A percentile compares a stretch with the other conserved stretches of the same genome.
phyloP scores from a whole-genome alignment of 2,329 filamentous ascomycete genomes.

The Teratosphaeria viscida region DNA sequence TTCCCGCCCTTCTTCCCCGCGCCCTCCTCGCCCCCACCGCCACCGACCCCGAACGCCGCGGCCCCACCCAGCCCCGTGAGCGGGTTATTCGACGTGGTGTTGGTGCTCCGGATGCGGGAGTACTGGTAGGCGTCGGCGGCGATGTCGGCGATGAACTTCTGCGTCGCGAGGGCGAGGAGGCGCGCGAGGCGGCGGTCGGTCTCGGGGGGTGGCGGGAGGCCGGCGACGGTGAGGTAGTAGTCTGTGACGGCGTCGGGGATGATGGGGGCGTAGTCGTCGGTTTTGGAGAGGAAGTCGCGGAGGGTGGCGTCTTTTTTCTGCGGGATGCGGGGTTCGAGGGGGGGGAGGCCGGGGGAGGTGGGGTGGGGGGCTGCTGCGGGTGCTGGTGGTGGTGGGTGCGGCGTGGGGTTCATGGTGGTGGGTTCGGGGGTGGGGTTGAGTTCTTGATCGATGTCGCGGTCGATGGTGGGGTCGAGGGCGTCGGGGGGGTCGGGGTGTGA shows the following conservation, averaged over 20 bases:
- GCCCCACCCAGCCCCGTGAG: conserved; percentile 76
- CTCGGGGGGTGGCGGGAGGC: conserved; percentile 82
- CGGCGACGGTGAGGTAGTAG: conserved; percentile 94
- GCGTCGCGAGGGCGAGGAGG: conserved; percentile 90
- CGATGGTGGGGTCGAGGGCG: background rate
- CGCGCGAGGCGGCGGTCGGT: conserved; percentile 84
- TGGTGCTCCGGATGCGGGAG: conserved; percentile 86
- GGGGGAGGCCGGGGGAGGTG: conserved; percentile 9
- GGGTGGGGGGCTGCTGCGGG: background rate
- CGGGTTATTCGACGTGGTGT: conserved; percentile 79
- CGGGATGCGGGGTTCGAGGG: conserved; percentile 48
- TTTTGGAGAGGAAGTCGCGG: conserved; percentile 86
- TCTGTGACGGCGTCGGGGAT: conserved; percentile 96
- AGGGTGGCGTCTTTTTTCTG: conserved; percentile 85
- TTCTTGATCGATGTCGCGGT: conserved; percentile 2
- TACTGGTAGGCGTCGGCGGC: conserved; percentile 98
- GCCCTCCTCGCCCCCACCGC: conserved; percentile 36
- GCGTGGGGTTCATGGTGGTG: background rate
- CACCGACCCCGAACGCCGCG: conserved; percentile 54
- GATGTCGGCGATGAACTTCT: conserved; percentile 97
- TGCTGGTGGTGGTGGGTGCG: background rate
- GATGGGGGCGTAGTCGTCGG: conserved; percentile 98
- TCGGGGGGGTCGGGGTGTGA: background rate
- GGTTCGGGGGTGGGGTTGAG: background rate
- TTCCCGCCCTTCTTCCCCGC: conserved; percentile 41